phyloP scores from a whole-genome alignment of 768 basidiomycete species.

The Coprinellus micaceus region DNA sequence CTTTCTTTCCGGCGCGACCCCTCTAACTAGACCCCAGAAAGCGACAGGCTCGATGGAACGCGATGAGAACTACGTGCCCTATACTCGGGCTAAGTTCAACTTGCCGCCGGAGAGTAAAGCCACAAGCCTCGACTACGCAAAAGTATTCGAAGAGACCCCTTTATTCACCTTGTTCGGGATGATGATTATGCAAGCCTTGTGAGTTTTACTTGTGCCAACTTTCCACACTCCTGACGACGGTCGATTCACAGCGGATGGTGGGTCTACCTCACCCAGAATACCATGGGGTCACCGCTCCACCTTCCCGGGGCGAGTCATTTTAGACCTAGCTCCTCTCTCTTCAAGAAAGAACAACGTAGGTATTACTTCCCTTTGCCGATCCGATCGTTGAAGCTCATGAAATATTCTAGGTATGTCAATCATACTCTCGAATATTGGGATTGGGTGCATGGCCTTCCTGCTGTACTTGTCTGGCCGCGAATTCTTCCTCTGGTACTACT shows the following conservation, averaged over 20 bases:
- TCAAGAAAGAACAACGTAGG: constrained; percentile 38
- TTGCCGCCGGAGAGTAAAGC: constrained; percentile 37
- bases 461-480: constrained; percentile 22
- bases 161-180: constrained; percentile 40
- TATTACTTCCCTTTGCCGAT: neutral
- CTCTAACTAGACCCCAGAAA: constrained; percentile 28
- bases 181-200: constrained; percentile 47
- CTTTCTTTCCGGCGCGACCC: neutral
- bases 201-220: constrained; percentile 16
- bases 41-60: constrained; percentile 72
- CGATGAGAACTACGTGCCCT: constrained; percentile 73
- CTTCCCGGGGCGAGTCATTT: constrained; percentile 47
- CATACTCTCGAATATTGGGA: constrained; percentile 30
- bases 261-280: constrained; percentile 37
- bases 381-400: constrained; percentile 5
- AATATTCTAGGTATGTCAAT: constrained; percentile 32
- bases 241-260: constrained; percentile 30
- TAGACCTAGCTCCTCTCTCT: constrained; percentile 34
- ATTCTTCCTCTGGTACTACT: constrained; percentile 28
- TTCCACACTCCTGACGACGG: neutral
- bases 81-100: constrained; percentile 36
- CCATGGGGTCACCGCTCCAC: constrained; percentile 45
- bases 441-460: constrained; percentile 22
- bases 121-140: constrained; percentile 40
- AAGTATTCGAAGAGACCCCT: constrained; percentile 52